Base-by-base conservation (phyloP, 345 rosid species). In the Citrus sinensis region DNA sequence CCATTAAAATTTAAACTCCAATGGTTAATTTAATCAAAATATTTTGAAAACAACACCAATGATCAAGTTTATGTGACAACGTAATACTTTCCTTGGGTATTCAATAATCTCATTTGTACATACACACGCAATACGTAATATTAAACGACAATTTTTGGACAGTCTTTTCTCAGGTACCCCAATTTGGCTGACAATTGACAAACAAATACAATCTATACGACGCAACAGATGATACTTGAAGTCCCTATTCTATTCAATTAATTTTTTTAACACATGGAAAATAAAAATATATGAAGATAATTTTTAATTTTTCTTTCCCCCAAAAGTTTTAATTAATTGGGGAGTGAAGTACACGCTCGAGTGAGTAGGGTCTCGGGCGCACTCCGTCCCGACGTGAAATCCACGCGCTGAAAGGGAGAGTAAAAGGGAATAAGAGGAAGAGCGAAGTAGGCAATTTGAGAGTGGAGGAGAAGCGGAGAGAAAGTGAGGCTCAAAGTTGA, bases 401-500 rank as follows among this genome's bases (percentile, higher is more conserved):
- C 0, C 64, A 76, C 78, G 78, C 72, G 78, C 78, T 16, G 27
- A 0, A 40, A 24, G 16, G 16, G 78, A 65, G 78, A 65, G 78
- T 65, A 4, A 14, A 56, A 19, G 63, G 51, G 46, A 32, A 49
- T 30, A 75, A 64, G 46, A 14, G 8, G 51, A 46, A 46, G 17
- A 3, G 0, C 6, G 37, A 5, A 34, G 51, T 46, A 46, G 51
- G 17, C 51, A 46, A 46, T 13, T 46, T 46, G 51, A 46, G 13
- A 16, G 9, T 24, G 29, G 11, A 14, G 20, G 29, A 25, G 56
- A 10, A n/a, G 56, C 13, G n/a, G 32, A 40, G 72, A 49, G 51
- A 60, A 30, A 51, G 74, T 49, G 20, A 30, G 19, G 42, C 42
- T 39, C 25, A 63, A 78, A 68, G 81, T 35, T 34, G 27, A 66